phyloP scores from a whole-genome alignment of 441 rosid species.

The Croton setiger region DNA sequence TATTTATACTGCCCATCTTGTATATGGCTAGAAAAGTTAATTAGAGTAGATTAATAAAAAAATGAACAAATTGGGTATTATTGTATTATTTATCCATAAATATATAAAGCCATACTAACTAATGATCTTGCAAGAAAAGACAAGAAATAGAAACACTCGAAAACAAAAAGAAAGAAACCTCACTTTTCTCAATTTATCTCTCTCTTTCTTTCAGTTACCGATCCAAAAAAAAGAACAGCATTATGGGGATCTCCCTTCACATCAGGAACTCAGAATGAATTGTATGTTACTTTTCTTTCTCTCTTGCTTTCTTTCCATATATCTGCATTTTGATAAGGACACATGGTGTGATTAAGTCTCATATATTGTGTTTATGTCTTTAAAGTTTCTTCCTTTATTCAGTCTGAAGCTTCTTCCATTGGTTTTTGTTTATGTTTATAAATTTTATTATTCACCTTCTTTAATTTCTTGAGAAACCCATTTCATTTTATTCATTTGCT shows the following conservation, averaged over 20 bases:
- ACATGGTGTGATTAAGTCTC: neutral
- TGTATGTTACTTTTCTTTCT: neutral
- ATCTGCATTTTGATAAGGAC: neutral
- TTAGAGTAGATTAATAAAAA: no score
- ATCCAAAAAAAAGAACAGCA: neutral
- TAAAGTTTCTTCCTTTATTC: slow-evolving; percentile 14
- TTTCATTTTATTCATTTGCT: neutral
- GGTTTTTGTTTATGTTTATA: neutral
- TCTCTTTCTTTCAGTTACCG: neutral
- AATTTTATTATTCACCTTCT: neutral
- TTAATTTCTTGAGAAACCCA: neutral
- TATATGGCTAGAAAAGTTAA: no score
- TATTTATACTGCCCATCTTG: no score
- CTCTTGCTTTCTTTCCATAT: neutral
- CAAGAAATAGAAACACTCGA: neutral
- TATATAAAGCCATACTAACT: neutral
- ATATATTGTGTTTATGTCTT: neutral
- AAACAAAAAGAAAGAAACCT: neutral
- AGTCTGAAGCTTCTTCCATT: slow-evolving; percentile 11
- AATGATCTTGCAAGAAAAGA: neutral
- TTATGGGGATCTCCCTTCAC: neutral
- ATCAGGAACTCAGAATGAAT: neutral
- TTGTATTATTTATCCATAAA: no score
- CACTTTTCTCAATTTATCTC: neutral
- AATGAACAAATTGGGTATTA: no score